Evolutionary conservation across 352 stramenopile species (phyloP).

Genomic region (Pythium sukuiense): DNA sequence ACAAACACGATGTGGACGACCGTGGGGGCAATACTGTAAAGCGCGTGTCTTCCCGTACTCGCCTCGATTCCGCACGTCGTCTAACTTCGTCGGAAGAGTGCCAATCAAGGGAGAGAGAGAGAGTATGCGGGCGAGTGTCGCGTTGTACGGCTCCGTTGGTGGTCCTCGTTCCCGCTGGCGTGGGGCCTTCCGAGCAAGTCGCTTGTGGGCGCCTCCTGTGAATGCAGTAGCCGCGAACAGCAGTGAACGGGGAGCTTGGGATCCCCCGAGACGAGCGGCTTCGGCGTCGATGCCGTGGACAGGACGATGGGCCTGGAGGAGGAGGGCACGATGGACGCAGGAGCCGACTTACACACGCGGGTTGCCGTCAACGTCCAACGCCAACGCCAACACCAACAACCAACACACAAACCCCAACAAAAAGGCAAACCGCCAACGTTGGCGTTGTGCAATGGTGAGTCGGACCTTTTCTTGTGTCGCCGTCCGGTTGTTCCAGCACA

Average conservation of each 20-base stretch:
- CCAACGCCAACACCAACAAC: background rate
- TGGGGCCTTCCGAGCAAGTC: background rate
- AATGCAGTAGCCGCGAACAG: no score
- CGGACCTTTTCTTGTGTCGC: constrained; percentile 22
- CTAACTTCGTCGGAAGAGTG: background rate
- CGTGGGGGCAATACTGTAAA: background rate
- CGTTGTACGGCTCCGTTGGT: background rate
- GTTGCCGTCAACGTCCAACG: background rate
- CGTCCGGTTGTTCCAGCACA: constrained; percentile 17
- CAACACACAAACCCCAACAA: constrained; percentile 6
- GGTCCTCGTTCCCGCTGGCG: background rate
- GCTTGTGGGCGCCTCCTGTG: no score
- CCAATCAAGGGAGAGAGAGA: background rate
- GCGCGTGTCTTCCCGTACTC: background rate
- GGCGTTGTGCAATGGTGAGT: constrained; percentile 19
- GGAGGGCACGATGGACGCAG: no score
- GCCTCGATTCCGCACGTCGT: background rate
- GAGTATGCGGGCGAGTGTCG: background rate
- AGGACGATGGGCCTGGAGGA: background rate
- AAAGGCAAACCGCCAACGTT: background rate
- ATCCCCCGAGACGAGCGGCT: background rate
- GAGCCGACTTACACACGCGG: background rate
- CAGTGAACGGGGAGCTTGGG: no score
- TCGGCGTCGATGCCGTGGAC: background rate
- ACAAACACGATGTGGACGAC: background rate